Evolutionary conservation across 768 basidiomycete genomes (phyloP).

Genomic region (Lactarius hengduanensis): DNA sequence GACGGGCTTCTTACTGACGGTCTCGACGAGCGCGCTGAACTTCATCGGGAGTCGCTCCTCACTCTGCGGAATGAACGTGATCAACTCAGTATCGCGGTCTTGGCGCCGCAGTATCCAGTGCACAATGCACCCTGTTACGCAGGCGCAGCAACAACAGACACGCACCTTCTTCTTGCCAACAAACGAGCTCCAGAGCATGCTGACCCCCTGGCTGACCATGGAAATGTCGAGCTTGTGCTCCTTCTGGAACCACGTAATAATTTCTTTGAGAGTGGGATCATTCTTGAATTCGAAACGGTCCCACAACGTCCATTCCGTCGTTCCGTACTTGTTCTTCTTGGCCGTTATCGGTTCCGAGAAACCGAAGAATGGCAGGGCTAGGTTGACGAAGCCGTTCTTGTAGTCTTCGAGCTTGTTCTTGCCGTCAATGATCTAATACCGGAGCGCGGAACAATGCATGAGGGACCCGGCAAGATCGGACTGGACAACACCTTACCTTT

Average conservation of each 20-base stretch:
- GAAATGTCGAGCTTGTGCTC: slow-evolving; percentile 84
- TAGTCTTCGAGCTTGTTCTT: slow-evolving; percentile 92
- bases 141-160: slow-evolving; percentile 7
- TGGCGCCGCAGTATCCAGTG: neutral
- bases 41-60: slow-evolving; percentile 86
- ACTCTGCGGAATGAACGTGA: slow-evolving; percentile 49
- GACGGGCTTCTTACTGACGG: slow-evolving; percentile 92
- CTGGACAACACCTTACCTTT: slow-evolving; percentile 56
- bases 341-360: slow-evolving; percentile 97
- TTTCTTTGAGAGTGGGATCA: slow-evolving; percentile 84
- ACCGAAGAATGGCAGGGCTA: slow-evolving; percentile 97
- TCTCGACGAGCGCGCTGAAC: slow-evolving; percentile 88
- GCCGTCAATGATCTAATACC: slow-evolving; percentile 81
- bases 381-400: slow-evolving; percentile 98
- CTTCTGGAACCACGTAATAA: slow-evolving; percentile 79
- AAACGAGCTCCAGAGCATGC: slow-evolving; percentile 97
- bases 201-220: slow-evolving; percentile 97
- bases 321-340: slow-evolving; percentile 82
- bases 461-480: neutral
- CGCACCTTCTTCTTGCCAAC: slow-evolving; percentile 89
- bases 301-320: slow-evolving; percentile 96
- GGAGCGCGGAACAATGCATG: neutral
- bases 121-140: neutral
- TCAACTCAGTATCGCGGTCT: neutral
- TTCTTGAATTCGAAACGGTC: slow-evolving; percentile 92